Evolutionary conservation across 1,284 basidiomycete species (phyloP).

Genomic region (Xerocomus amazonicus): DNA sequence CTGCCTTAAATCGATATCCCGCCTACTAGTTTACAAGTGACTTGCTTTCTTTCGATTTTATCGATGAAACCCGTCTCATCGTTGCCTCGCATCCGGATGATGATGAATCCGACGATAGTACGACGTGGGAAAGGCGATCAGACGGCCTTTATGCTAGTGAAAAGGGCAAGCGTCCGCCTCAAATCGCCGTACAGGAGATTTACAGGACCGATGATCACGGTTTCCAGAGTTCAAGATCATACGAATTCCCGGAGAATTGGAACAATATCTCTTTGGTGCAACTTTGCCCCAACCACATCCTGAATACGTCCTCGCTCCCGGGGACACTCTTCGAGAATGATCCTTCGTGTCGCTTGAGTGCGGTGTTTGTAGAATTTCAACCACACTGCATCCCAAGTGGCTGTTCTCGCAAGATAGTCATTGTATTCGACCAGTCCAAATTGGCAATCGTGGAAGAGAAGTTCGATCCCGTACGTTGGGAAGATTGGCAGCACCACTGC

Average conservation of each 20-base stretch:
- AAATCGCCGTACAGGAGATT: constrained; percentile 30
- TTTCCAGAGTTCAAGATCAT: constrained; percentile 21
- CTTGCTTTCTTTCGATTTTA: constrained; percentile 31
- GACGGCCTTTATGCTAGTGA: constrained; percentile 33
- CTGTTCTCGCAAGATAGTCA: constrained; percentile 31
- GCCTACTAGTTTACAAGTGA: constrained; percentile 28
- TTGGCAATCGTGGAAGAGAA: constrained; percentile 14
- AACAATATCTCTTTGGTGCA: constrained; percentile 27
- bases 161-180: constrained; percentile 32
- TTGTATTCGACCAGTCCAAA: constrained; percentile 32
- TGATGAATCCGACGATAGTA: constrained; percentile 32
- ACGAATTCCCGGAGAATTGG: constrained; percentile 33
- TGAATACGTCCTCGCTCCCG: constrained; percentile 13
- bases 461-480: constrained; percentile 28
- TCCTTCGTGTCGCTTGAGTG: constrained; percentile 25
- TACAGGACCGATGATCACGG: constrained; percentile 6
- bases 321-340: constrained; percentile 32
- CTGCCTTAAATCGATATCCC: not conserved
- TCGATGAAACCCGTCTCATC: constrained; percentile 28
- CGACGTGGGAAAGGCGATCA: constrained; percentile 27
- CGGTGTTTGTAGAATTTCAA: constrained; percentile 29
- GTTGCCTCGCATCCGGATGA: constrained; percentile 32
- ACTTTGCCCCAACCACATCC: constrained; percentile 31
- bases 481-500: constrained; percentile 33
- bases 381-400: constrained; percentile 26